Conservation (phyloP, 2,329 filamentous ascomycete genomes). For the Orbilia javanica region DNA sequence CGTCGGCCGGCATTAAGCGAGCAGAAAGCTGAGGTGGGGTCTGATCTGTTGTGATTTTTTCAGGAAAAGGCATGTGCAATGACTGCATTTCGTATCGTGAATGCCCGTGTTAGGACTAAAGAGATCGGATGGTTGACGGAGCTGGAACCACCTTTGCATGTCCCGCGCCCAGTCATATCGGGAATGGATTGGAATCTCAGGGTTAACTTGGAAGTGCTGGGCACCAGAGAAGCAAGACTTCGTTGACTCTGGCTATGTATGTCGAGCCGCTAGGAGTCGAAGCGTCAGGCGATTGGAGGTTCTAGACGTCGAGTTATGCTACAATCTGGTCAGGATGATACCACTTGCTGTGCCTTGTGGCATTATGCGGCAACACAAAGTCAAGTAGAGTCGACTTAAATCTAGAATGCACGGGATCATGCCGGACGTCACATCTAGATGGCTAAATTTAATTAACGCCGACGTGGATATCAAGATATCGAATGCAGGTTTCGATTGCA, state of each 20-base stretch:
- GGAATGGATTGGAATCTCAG: constrained; percentile 1
- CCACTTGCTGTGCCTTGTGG: constrained; percentile 26
- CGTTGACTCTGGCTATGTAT: background rate
- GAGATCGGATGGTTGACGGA: constrained; percentile 21
- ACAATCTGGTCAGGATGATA: constrained; percentile 18
- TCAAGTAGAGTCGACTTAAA: background rate
- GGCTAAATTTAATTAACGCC: no score
- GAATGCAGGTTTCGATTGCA: background rate
- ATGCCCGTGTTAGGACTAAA: constrained; percentile 1
- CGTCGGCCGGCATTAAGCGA: constrained; percentile 53
- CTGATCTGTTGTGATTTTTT: background rate
- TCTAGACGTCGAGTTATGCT: constrained; percentile 18
- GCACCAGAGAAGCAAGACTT: background rate
- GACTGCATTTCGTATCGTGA: constrained; percentile 15
- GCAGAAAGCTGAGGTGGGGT: constrained; percentile 20
- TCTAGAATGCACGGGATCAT: background rate
- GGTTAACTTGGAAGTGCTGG: constrained; percentile 10
- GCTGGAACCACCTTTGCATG: background rate
- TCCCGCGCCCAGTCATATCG: constrained; percentile 4
- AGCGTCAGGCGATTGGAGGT: constrained; percentile 1
- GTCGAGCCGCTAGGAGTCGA: background rate
- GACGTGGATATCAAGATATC: constrained; percentile 3
- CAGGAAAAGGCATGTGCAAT: constrained; percentile 6
- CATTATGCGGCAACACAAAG: constrained; percentile 52
- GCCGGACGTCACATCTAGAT: background rate